Base-by-base conservation (phyloP, 2,329 filamentous ascomycete species). In the Trichoderma koningii region DNA sequence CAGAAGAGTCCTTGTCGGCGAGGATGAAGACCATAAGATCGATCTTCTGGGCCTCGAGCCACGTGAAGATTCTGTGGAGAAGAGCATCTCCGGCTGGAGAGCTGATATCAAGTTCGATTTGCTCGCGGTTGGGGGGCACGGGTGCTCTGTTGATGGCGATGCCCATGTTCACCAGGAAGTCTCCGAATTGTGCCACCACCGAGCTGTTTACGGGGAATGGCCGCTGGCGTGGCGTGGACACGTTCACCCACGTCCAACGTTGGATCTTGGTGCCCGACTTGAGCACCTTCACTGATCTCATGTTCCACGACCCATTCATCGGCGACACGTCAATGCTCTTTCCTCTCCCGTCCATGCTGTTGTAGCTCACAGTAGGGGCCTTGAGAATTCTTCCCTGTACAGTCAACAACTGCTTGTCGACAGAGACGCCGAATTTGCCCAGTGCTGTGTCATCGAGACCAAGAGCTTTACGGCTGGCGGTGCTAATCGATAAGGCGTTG, bases 351-450 rank as follows among this genome's bases (percentile, higher is more conserved):
- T 73, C 17, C 48, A 67, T 73, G 67, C 65, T 66, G 42, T 73
- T 67, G 71, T 96, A 97, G 2, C 77, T 73, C 30, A 96, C 77
- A 0, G 68, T 71, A 0, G 92, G 92, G 0, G 85, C 72, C 0
- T 71, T 48, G 0, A 96, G 81, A 47, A 94, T 83, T 6, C 93
- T 87, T 1, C 86, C 93, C 0, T 81, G 80, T 0, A 97, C 90
- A 0, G 89, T 90, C 41, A 96, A 79, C 41, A 97, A 81, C 1
- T 80, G 75, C 14, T 83, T 82, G 7, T 79, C 81, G 3, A 93
- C 82, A 1, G 77, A 76, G 66, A 96, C 80, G 5, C 88, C 88
- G 67, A 93, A 95, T 2, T 79, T 70, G 5, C 68, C 42, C n/a
- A 83, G 78, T 0, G 76, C 67, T 45, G 80, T 81, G 2, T 77